Percentiles rank a stretch among this genome's conserved stretches.
phyloP scores from a whole-genome alignment of 2,329 filamentous ascomycete species.

The Beauveria bassiana region DNA sequence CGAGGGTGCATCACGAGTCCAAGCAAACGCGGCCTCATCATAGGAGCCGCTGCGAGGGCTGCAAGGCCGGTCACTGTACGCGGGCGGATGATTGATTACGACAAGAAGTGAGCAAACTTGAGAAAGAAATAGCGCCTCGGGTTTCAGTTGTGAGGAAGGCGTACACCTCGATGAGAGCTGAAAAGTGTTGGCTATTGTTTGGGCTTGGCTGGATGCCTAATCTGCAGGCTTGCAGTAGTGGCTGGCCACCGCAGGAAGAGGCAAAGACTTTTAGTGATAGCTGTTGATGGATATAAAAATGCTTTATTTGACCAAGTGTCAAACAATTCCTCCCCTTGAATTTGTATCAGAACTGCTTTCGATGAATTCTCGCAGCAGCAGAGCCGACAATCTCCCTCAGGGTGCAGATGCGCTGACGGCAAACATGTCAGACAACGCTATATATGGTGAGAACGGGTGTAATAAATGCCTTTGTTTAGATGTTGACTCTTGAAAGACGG shows the following conservation, averaged over 20 bases:
- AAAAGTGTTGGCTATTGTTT: background rate
- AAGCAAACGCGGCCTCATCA: conserved; percentile 19
- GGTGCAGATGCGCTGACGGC: background rate
- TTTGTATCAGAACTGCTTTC: background rate
- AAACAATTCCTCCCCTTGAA: background rate
- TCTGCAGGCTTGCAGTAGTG: background rate
- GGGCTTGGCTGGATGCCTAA: background rate
- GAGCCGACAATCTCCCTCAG: background rate
- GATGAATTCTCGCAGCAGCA: no score
- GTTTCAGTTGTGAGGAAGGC: background rate
- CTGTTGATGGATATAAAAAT: background rate
- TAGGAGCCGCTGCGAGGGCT: conserved; percentile 27
- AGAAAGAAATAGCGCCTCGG: background rate
- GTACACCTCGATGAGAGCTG: background rate
- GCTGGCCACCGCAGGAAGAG: background rate
- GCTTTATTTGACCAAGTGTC: background rate
- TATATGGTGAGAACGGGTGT: background rate
- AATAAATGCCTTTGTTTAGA: background rate
- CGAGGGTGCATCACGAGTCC: background rate
- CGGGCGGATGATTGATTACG: background rate
- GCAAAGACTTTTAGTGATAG: background rate
- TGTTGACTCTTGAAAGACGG: background rate
- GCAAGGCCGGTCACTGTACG: conserved; percentile 24
- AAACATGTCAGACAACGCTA: background rate
- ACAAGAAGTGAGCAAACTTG: background rate